Evolutionary conservation across 208 protist species (phyloP), one percentile per base, ranked within the genome.

Genomic region (Crithidia mellificae): DNA sequence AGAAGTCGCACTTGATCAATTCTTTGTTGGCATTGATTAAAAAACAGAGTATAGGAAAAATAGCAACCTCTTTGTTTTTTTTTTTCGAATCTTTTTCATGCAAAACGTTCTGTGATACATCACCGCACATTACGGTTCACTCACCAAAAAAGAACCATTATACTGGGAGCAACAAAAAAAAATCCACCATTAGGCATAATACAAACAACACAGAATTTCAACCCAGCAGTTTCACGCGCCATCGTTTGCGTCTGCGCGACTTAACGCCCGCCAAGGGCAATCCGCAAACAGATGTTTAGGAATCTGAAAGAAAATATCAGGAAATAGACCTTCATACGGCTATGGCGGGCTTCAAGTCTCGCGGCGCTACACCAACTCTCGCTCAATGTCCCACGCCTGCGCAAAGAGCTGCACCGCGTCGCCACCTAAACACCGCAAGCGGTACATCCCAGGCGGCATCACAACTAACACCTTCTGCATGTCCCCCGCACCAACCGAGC

Each of bases 351-450:
- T 34, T 19, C 7, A 11, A 12, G 34, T 38, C 32, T 30, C 8
- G 4, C 41, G 4, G 41, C 8, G 2, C 67, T 81, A 92, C 38
- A 68, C 63, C 20, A 95, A 62, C 61, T 91, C 79, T 17, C 78
- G 77, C 61, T 91, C 84, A 8, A 95, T 49, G 54, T 95, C 90
- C 84, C 84, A 92, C n/a, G 78, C 83, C 72, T 93, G 87, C 2
- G 85, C 83, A 70, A 93, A 95, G 24, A 93, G 71, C 41, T 87
- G 84, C 24, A 95, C 54, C 2, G 81, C 59, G 22, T 66, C 63
- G 9, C 50, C 50, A 9, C 87, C 87, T 17, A 82, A 34, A 34
- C 67, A 87, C 6, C 87, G 85, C 39, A 95, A 39, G 29, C 78
- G 73, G 66, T 95, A 95, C 55, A 57, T 78, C 17, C 90, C 90